Evolutionary conservation across 257 asterid species (phyloP), one percentile per base, ranked within the genome.

Genomic region (Rauvolfia tetraphylla): DNA sequence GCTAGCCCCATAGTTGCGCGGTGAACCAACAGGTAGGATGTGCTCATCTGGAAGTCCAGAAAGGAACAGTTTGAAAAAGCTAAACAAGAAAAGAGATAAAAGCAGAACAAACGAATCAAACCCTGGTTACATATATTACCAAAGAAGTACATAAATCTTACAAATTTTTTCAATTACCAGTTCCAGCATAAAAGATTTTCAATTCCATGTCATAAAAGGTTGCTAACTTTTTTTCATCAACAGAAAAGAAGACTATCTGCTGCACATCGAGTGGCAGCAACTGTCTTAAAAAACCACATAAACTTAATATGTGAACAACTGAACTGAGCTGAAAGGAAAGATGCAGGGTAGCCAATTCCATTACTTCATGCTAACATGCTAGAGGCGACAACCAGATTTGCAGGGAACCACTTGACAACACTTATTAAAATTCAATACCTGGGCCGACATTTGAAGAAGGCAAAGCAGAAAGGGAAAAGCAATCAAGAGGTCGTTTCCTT

Each of bases 381-480:
- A 31, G 67, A 62, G 63, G 63, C 49, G 48, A 42, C 49, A 20
- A 39, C 22, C 25, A 34, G 17, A 38, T 63, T 29, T 2, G 69
- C 44, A 76, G 38, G 68, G 33, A 11, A 73, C 36, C n/a, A 54
- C 13, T 34, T 31, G 11, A 13, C 23, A 39, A 34, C 42, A 53
- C 62, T 54, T 27, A n/a, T 42, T n/a, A 36, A 9, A 68, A 76
- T 51, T 73, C 34, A 34, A 61, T 76, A 83, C 90, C 92, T 72
- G 75, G 58, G 72, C 41, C 41, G 79, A 66, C 48, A 66, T 68
- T 75, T 41, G 82, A 81, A 51, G 73, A 27, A 48, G 84, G 68
- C 62, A 36, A 58, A 54, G 75, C 72, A 39, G 49, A 57, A 22
- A 13, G 73, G 49, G 82, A 51, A 27, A 74, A 75, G 75, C 71